A percentile compares a stretch with the other conserved stretches of the same genome.
Evolutionary conservation across 345 rosid genomes (phyloP).

Genomic region (Carallia pectinifolia): DNA sequence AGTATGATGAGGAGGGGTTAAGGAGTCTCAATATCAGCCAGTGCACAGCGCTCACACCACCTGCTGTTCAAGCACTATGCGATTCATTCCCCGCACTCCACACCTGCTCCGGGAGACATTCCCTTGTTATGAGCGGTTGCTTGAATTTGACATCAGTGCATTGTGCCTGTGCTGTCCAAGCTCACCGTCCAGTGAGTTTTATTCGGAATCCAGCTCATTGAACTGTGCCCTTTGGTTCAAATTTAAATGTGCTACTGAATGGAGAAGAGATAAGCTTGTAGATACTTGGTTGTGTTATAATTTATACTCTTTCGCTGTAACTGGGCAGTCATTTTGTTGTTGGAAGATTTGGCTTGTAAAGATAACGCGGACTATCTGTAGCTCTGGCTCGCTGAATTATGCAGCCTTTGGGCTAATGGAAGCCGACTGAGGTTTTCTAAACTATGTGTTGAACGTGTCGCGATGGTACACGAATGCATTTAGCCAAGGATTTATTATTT

Average conservation of each 20-base stretch:
- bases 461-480: no score
- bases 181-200: constrained; percentile 48
- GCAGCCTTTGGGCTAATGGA: background rate
- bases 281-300: constrained; percentile 6
- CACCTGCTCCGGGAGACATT: constrained; percentile 93
- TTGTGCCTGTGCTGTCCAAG: constrained; percentile 77
- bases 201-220: constrained; percentile 60
- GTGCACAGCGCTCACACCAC: constrained; percentile 91
- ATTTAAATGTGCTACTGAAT: background rate
- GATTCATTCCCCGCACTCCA: constrained; percentile 94
- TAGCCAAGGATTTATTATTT: no score
- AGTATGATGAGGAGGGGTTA: constrained; percentile 69
- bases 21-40: constrained; percentile 94
- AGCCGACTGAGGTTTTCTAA: background rate
- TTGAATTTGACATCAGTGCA: constrained; percentile 84
- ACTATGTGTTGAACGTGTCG: background rate
- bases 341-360: constrained; percentile 8
- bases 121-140: constrained; percentile 97
- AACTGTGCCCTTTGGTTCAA: constrained; percentile 2
- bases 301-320: background rate
- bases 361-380: background rate
- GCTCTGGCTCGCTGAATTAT: constrained; percentile 9
- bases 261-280: background rate
- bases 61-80: constrained; percentile 90
- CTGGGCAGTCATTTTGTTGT: constrained; percentile 2